These are phyloP conservation scores for Astraeus odoratus DNA, from an alignment of 768 basidiomycete genomes.

Conservation along the genomic window DNA sequence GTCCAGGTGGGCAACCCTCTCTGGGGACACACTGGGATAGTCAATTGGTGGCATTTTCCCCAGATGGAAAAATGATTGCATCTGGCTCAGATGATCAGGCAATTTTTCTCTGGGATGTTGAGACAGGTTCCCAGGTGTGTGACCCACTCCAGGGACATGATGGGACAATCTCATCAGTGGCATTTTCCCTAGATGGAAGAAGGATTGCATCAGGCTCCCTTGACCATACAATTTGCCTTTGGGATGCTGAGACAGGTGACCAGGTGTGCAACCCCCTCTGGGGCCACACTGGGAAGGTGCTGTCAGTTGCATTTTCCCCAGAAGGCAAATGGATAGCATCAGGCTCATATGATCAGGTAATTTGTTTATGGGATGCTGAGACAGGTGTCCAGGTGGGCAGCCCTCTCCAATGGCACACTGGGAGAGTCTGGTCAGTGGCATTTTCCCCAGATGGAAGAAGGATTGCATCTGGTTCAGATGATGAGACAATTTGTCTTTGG, in stretches of 20 bases:
- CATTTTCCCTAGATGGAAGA: too few species aligned
- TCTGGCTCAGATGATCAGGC: slow-evolving; percentile 1
- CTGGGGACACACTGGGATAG: neutral
- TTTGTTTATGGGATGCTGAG: neutral
- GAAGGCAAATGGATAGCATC: slow-evolving; percentile 1
- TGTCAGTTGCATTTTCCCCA: neutral
- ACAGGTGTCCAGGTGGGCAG: neutral
- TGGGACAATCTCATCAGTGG: neutral
- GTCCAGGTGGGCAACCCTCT: neutral
- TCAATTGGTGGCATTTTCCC: neutral
- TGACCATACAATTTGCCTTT: too few species aligned
- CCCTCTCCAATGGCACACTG: neutral
- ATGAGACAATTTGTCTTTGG: too few species aligned
- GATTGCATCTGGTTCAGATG: slow-evolving; percentile 17
- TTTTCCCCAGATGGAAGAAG: slow-evolving; percentile 10
- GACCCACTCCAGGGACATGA: neutral
- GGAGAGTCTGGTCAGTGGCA: too few species aligned
- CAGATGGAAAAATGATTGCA: neutral
- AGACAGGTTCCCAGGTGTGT: neutral
- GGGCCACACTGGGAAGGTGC: neutral
- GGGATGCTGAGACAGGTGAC: neutral
- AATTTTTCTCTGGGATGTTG: neutral
- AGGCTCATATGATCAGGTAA: neutral
- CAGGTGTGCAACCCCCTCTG: neutral
- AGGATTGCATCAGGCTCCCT: too few species aligned